Evolutionary conservation across 208 protist species (phyloP).

Genomic region (Leishmania mexicana): DNA sequence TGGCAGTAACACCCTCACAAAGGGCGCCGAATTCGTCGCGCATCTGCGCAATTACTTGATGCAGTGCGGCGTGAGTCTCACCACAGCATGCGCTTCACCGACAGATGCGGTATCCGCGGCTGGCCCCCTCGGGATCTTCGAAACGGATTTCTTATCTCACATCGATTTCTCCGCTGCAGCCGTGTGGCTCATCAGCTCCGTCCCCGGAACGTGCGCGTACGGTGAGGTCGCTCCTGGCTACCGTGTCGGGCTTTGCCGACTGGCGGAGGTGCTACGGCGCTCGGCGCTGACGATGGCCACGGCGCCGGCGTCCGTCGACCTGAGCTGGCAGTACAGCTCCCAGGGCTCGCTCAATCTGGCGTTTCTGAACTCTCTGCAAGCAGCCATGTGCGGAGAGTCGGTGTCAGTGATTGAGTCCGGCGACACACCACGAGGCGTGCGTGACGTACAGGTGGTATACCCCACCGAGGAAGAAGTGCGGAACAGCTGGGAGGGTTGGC

Average conservation of each 20-base stretch:
- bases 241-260: slow-evolving; percentile 33
- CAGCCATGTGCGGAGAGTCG: slow-evolving; percentile 39
- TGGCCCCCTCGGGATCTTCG: slow-evolving; percentile 33
- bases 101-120: not conserved
- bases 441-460: slow-evolving; percentile 70
- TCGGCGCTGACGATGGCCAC: not conserved
- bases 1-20: not conserved
- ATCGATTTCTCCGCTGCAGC: slow-evolving; percentile 62
- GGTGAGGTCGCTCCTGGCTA: slow-evolving; percentile 33
- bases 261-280: slow-evolving; percentile 33
- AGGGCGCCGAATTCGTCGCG: slow-evolving; percentile 39
- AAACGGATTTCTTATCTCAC: slow-evolving; percentile 42
- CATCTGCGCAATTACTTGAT: slow-evolving; percentile 42
- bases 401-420: slow-evolving; percentile 1
- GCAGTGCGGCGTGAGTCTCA: slow-evolving; percentile 16
- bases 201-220: slow-evolving; percentile 55
- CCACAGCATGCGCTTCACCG: slow-evolving; percentile 6
- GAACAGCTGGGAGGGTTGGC: slow-evolving; percentile 73
- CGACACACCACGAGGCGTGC: not conserved
- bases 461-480: slow-evolving; percentile 84
- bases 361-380: slow-evolving; percentile 54
- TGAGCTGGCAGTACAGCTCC: slow-evolving; percentile 89
- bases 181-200: slow-evolving; percentile 67
- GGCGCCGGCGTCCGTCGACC: slow-evolving; percentile 1
- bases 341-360: slow-evolving; percentile 58